Evolutionary conservation across 1,139 yeast genomes (phyloP), one percentile per base, ranked within the genome.

Genomic region (Blastobotrys indianensis): DNA sequence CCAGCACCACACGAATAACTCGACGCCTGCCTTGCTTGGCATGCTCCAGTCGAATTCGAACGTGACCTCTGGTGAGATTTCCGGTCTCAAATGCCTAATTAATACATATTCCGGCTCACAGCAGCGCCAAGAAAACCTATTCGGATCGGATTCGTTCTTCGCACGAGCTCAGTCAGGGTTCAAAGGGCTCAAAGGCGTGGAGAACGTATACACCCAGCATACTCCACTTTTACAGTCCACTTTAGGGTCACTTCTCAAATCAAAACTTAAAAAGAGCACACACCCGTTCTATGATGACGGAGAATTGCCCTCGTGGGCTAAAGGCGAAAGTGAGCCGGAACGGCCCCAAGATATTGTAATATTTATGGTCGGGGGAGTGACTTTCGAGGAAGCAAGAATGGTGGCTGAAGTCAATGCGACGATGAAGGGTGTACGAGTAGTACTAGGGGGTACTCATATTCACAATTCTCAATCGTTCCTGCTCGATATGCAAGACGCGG

Each of bases 361-460:
- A 1, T 92, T 85, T 62, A 71, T 90, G 48, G 79, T 87, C 44
- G 97, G 97, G 9, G 98, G 98, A 3, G 83, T 78, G 2, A 92
- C 97, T 0, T 88, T 80, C 60, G 97, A 90, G 63, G 99, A 92
- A 62, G 85, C 94, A 0, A 75, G 96, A 47, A 67, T 88, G 39
- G 80, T 88, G 3, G 79, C 85, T 48, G 87, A 87, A 54, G 72
- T 88, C 54, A 82, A 83, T 58, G 65, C 75, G 13, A 61, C 65
- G n/a, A 70, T 70, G 42, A 73, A 72, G 40, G 76, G 76, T 2
- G 77, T 75, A 54, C 73, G 75, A 56, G 74, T 74, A 12, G 73
- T 87, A 2, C 69, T 90, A 23, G 98, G 98, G 10, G 88, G 96
- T 25, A 87, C 94, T 23, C 65, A 71, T 17, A 69, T 87, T 3